Conservation (phyloP, 2,329 filamentous ascomycete genomes). For the Juglanconis sp. region DNA sequence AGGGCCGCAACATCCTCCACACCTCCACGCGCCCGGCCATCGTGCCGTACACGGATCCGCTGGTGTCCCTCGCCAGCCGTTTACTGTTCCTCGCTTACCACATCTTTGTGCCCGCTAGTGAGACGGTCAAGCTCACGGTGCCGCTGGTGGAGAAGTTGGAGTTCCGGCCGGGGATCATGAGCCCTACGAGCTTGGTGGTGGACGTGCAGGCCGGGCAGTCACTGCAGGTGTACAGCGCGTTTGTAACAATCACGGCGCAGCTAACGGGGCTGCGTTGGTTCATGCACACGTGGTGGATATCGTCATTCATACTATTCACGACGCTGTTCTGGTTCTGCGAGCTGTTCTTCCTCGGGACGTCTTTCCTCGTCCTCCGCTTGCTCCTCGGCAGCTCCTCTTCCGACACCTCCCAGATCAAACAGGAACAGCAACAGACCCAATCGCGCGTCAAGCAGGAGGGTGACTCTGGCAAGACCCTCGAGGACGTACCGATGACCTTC, state of each 20-base stretch:
- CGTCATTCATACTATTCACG: conserved; percentile 67
- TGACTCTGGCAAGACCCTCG: not conserved
- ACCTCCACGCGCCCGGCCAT: conserved; percentile 72
- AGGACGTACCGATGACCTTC: conserved; percentile 19
- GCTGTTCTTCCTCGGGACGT: conserved; percentile 61
- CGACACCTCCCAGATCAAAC: conserved; percentile 29
- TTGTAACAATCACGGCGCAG: conserved; percentile 68
- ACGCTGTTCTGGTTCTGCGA: conserved; percentile 74
- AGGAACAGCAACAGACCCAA: conserved; percentile 7
- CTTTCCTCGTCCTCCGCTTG: conserved; percentile 57
- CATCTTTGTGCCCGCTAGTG: conserved; percentile 60
- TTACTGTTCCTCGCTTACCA: conserved; percentile 66
- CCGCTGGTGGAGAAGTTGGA: conserved; percentile 70
- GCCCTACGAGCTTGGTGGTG: conserved; percentile 47
- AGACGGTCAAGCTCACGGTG: conserved; percentile 62
- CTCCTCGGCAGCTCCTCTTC: conserved; percentile 24
- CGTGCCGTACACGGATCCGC: conserved; percentile 72
- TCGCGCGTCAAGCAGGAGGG: conserved; percentile 11
- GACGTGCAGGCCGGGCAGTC: conserved; percentile 68
- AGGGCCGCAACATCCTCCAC: conserved; percentile 46
- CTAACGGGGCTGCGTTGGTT: conserved; percentile 76
- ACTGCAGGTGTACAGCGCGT: conserved; percentile 73
- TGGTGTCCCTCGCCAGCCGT: conserved; percentile 61
- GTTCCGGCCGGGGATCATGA: conserved; percentile 47
- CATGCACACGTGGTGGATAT: conserved; percentile 79